Base-by-base conservation (phyloP, 331 rosid genomes). In the Acacia pycnantha region DNA sequence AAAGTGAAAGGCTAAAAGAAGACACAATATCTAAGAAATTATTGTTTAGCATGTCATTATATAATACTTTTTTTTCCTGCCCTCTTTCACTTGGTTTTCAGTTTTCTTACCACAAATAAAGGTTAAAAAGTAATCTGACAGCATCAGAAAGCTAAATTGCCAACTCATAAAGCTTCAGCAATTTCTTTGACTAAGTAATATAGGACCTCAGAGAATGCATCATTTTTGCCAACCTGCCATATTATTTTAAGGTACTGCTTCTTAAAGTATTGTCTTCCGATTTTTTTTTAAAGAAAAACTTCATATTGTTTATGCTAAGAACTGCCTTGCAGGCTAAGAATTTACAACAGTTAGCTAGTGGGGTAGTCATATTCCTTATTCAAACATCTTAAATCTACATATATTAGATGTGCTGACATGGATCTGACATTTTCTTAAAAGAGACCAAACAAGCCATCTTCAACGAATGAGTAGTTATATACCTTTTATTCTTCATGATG, bases 131-230 rank as follows among this genome's bases (percentile, higher is more conserved):
- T 43, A 50, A 50, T 59, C 6, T 72, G 50, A 43, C 16, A 62
- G 58, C 89, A 84, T 87, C 76, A 82, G 27, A 89, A 91, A 84
- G 82, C 31, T 76, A 78, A 54, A 35, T 16, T 35, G 74, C 87
- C 88, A 86, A 74, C 90, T 69, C 87, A 73, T 33, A 88, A 88
- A 71, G 84, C 62, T 51, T 74, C 77, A 80, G 44, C 61, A 51
- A 81, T 81, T 18, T 37, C 5, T 35, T 67, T 4, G 11, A 1
- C 5, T 66, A 35, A 19, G 24, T 1, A 18, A 66, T 66, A 18
- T 35, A 2, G 11, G 8, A 33, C n/a, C 19, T 65, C n/a, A 65
- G 24, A 35, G 48, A 67, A 33, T 35, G 12, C 47, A 14, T 37
- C 26, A 67, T 67, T 67, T 67, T 33, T 67, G 13, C 43, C 48